Base-by-base conservation (phyloP, 345 rosid species). In the Gossypium australe region DNA sequence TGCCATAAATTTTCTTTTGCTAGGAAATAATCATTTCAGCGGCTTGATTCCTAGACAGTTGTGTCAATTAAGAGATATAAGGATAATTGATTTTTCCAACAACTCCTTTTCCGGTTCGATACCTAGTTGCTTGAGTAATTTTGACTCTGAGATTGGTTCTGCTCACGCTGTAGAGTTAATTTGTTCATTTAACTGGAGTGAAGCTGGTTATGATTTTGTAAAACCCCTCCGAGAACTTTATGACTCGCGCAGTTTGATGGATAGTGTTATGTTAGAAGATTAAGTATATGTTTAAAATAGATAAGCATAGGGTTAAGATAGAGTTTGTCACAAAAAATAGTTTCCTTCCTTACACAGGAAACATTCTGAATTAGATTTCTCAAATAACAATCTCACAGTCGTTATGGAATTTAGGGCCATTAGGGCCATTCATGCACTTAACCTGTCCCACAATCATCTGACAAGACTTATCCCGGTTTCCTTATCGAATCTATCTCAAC, bases 401-500 rank as follows among this genome's bases (percentile, higher is more conserved):
- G 6, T 34, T 34, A 34, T 4, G 38, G 38, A 34, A 4, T 34
- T 4, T 34, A 34, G 6, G 38, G 6, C 38, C 38, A 29, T 29
- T 29, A 29, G 38, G 38, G 38, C 38, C 38, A 29, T 34, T 34
- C 6, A 0, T 34, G 38, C 38, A 34, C 38, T 34, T 34, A 34
- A 34, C 38, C 6, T 34, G 38, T 34, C 6, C 38, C 38, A 4
- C 6, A 34, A 34, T 34, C 38, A 20, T 11, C 38, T 58, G 27
- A 58, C 17, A 0, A 78, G 82, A 43, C 1, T 43, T 7, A 77
- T 79, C 41, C 85, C 85, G 2, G 2, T 45, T 12, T 74, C 76
- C 0, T 44, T 82, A 22, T 79, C 81, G 12, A 71, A 71, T 17
- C 22, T 82, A 12, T 45, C 11, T 0, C 2, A 71, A 0, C 2